Evolutionary conservation across 169 alveolate species (phyloP).

Genomic region (Plasmodium gonderi): DNA sequence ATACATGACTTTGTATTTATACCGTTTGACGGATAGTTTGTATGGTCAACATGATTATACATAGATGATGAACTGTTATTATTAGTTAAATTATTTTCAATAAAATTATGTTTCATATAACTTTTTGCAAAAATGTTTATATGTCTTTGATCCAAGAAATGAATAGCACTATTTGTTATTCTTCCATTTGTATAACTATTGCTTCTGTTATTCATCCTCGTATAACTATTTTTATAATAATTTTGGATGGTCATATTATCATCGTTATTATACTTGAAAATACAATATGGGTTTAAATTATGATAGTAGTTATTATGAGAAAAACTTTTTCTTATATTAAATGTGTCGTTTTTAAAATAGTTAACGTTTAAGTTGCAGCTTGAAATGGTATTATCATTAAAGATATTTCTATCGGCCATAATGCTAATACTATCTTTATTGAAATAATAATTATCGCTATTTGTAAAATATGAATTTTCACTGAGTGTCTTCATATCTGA

Average conservation of each 20-base stretch:
- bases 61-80: neutral
- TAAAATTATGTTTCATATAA: neutral
- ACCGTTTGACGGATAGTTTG: neutral
- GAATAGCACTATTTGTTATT: neutral
- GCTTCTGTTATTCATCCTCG: constrained; percentile 3
- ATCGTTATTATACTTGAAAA: constrained; percentile 4
- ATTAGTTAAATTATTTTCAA: neutral
- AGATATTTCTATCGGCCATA: neutral
- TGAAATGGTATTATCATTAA: neutral
- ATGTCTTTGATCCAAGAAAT: neutral
- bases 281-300: neutral
- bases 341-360: neutral
- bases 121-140: constrained; percentile 5
- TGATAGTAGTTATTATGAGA: constrained; percentile 9
- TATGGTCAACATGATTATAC: neutral
- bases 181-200: constrained; percentile 11
- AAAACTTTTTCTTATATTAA: neutral
- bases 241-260: neutral
- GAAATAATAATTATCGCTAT: constrained; percentile 2
- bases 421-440: neutral
- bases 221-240: neutral
- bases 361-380: neutral
- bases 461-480: neutral
- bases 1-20: neutral
- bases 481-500: neutral